These are phyloP conservation scores for Datisca glomerata DNA, from an alignment of 306 rosid species.

Conservation along the genomic window DNA sequence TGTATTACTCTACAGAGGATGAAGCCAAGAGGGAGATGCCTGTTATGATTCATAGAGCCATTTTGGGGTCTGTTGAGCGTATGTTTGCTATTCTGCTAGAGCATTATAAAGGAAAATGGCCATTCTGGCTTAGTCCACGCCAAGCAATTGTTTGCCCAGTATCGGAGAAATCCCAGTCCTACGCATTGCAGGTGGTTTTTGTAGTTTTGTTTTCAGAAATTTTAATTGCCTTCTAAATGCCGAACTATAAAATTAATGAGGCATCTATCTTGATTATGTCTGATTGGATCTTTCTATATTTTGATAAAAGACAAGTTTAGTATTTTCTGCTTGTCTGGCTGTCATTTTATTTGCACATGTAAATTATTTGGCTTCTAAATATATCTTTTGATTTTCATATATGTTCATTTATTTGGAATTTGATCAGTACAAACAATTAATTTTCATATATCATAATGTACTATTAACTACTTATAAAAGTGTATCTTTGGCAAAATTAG, in stretches of 20 bases:
- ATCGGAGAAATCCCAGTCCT: conserved; percentile 75
- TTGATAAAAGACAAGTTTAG: too few species aligned
- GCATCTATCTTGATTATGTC: too few species aligned
- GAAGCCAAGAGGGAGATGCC: conserved; percentile 86
- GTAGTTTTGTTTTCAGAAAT: not conserved
- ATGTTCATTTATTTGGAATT: too few species aligned
- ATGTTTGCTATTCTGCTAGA: conserved; percentile 92
- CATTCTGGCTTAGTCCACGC: conserved; percentile 98
- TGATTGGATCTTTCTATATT: too few species aligned
- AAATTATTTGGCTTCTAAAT: too few species aligned
- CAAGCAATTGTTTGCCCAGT: conserved; percentile 92
- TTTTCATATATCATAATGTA: too few species aligned
- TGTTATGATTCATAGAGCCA: conserved; percentile 93
- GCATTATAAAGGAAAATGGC: conserved; percentile 97
- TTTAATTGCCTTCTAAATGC: not conserved
- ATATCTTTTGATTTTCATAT: too few species aligned
- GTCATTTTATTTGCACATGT: not conserved
- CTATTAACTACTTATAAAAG: too few species aligned
- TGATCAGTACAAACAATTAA: too few species aligned
- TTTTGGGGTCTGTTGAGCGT: conserved; percentile 86
- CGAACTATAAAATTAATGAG: too few species aligned
- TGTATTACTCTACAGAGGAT: conserved; percentile 89
- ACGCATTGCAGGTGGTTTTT: conserved; percentile 50
- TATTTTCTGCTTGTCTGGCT: not conserved
- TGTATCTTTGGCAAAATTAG: too few species aligned